A percentile compares a stretch with the other conserved stretches of the same genome.
Evolutionary conservation across 257 asterid species (phyloP).

Genomic region (Sherardia arvensis): DNA sequence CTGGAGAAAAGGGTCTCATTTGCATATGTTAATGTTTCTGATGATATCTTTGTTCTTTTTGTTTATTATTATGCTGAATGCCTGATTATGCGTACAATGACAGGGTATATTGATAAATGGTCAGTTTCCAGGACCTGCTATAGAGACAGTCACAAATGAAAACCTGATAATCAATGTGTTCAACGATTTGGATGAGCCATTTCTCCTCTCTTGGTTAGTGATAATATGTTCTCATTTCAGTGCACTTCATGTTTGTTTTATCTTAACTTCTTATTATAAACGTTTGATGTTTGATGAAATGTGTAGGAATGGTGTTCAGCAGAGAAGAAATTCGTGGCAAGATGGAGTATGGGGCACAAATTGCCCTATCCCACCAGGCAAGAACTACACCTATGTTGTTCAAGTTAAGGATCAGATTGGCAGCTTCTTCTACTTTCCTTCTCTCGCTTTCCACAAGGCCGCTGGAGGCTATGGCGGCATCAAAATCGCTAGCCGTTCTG

Average conservation of each 20-base stretch:
- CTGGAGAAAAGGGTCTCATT: no score
- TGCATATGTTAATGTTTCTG: background rate
- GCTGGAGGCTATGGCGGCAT: conserved; percentile 28
- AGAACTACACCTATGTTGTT: conserved; percentile 29
- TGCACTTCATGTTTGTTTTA: background rate
- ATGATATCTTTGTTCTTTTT: background rate
- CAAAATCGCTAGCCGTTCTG: conserved; percentile 22
- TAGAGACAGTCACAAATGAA: conserved; percentile 29
- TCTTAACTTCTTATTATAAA: background rate
- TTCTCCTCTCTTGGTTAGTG: conserved; percentile 26
- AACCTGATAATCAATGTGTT: conserved; percentile 27
- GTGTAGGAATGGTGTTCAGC: conserved; percentile 33
- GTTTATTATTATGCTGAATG: background rate
- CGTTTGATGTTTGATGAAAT: background rate
- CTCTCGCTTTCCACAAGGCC: conserved; percentile 35
- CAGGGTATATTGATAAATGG: conserved; percentile 35
- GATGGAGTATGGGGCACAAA: conserved; percentile 38
- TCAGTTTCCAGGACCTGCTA: conserved; percentile 27
- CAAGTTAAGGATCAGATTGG: conserved; percentile 39
- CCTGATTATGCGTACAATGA: conserved; percentile 4
- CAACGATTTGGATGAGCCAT: conserved; percentile 31
- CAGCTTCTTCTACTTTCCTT: conserved; percentile 30
- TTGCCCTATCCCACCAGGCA: conserved; percentile 31
- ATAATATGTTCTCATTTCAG: background rate
- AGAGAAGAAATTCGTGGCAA: conserved; percentile 39